Base-by-base conservation (phyloP, 305 asterid species). In the Fraxinus xanthoxyloides region DNA sequence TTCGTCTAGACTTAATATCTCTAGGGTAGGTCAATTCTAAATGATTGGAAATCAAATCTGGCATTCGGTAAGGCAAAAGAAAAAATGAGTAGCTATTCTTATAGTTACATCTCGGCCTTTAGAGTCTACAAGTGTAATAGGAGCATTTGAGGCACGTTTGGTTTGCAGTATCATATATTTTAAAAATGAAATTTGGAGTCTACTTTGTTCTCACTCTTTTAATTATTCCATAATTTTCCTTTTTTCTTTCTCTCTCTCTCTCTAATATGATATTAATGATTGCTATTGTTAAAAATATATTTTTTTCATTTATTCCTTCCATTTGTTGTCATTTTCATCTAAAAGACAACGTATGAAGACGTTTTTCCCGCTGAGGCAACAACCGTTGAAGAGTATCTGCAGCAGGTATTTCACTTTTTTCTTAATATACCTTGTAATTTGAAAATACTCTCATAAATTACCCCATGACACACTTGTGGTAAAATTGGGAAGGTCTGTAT, bases 331-430 rank as follows among this genome's bases (percentile, higher is more conserved):
- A 46, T 73, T 84, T 79, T 23, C 81, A 73, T 80, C 46, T 70
- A 75, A 40, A 85, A 96, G 99, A 96, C 98, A 36, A 94, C 98
- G 17, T 96, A 90, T 79, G 99, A 96, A 89, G 99, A 96, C 77
- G 97, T 96, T 81, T 96, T 94, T 80, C 99, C 98, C 24, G 95
- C 98, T 10, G 99, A 96, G 88, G 99, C 98, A 80, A 93, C 99
- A 1, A 89, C 93, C 12, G 95, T 95, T 69, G 99, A 94, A 85
- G 98, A 95, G 82, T 95, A 92, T 90, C 87, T 95, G 83, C 97
- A 93, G 76, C 98, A 95, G 98, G 98, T 94, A 88, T 65, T 84
- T 74, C 80, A 28, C 75, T 79, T 75, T 63, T 63, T 38, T 34
- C 48, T 73, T 79, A 19, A 65, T 80, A 75, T 59, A 7, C 13